phyloP scores from a whole-genome alignment of 208 protist genomes.

The Acanthamoeba rhysodes region DNA sequence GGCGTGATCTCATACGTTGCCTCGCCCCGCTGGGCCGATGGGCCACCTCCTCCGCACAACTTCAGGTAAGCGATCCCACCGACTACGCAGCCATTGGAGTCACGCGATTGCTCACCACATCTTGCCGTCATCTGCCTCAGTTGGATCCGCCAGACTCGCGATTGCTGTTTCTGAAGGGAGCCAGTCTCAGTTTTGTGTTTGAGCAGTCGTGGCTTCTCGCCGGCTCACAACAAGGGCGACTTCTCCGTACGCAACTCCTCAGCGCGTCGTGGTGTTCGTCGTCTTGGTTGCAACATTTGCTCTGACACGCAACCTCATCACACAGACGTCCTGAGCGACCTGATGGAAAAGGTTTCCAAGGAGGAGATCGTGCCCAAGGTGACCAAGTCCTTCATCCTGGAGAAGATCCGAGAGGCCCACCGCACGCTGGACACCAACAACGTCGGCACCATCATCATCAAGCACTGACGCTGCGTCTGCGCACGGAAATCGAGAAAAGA shows the following conservation, averaged over 20 bases:
- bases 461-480: not conserved
- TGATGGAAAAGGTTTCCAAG: conserved; percentile 62
- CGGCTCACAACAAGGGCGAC: conserved; percentile 6
- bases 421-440: conserved; percentile 40
- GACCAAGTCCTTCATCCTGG: conserved; percentile 34
- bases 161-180: conserved; percentile 13
- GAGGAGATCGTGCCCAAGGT: conserved; percentile 64
- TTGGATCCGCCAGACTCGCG: conserved; percentile 57
- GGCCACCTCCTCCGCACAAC: conserved; percentile 32
- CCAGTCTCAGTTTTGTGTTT: conserved; percentile 53
- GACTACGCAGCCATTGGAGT: not conserved
- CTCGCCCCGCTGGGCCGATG: conserved; percentile 58
- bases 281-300: not conserved
- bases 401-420: conserved; percentile 61
- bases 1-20: conserved; percentile 4
- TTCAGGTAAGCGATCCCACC: not conserved
- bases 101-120: too few relatives aligned
- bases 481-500: too few relatives aligned
- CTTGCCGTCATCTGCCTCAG: not conserved
- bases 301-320: not conserved
- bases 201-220: conserved; percentile 58
- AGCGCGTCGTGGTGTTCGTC: not conserved
- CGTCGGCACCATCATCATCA: conserved; percentile 63
- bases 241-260: not conserved
- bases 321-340: conserved; percentile 32